phyloP scores from a whole-genome alignment of 108 stramenopile species.

The Skeletonema marinoi region DNA sequence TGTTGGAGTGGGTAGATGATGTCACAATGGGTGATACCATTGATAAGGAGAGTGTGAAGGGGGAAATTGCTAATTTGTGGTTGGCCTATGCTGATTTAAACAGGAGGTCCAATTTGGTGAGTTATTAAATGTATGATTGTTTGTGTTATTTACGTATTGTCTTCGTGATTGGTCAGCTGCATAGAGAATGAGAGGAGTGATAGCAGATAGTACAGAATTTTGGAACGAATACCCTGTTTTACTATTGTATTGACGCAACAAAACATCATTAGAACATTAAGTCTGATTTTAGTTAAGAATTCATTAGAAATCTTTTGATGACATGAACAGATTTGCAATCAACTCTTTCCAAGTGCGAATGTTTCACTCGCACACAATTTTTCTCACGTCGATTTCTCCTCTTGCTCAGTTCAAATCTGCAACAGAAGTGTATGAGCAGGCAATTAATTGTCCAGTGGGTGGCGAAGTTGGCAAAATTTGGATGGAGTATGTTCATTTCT shows the following conservation, averaged over 20 bases:
- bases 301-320: background rate
- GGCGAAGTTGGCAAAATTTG: constrained; percentile 67
- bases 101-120: constrained; percentile 59
- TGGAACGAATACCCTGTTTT: background rate
- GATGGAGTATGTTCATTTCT: constrained; percentile 79
- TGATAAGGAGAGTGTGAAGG: constrained; percentile 25
- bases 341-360: background rate
- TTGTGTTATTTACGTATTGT: background rate
- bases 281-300: background rate
- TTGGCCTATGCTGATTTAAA: constrained; percentile 75
- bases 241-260: background rate
- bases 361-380: background rate
- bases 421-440: constrained; percentile 85
- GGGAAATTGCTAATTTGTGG: constrained; percentile 75
- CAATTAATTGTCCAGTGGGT: constrained; percentile 71
- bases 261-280: background rate
- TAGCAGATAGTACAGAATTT: background rate
- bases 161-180: background rate
- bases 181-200: background rate
- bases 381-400: constrained; percentile 4
- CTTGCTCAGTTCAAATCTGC: constrained; percentile 71
- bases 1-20: constrained; percentile 90
- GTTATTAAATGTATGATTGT: constrained; percentile 2
- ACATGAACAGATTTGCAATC: background rate
- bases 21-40: constrained; percentile 64